phyloP scores from a whole-genome alignment of 1,139 yeast species.

The Yamadazyma triangularis region DNA sequence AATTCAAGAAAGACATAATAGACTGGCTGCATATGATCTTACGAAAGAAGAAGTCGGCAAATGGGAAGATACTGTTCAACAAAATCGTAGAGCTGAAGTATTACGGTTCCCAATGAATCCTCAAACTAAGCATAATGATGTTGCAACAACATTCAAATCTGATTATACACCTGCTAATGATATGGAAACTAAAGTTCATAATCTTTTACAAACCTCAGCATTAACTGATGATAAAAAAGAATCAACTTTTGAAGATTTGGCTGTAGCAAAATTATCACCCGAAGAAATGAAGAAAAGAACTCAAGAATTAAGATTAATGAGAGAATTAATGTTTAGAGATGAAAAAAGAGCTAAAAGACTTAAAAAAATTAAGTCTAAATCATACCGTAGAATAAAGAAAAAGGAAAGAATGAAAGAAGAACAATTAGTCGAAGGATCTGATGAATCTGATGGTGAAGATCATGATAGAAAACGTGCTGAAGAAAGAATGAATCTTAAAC shows the following conservation, averaged over 20 bases:
- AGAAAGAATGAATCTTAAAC: slow-evolving; percentile 89
- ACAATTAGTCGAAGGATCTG: slow-evolving; percentile 62
- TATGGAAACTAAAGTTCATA: slow-evolving; percentile 63
- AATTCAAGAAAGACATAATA: slow-evolving; percentile 79
- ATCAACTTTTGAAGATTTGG: slow-evolving; percentile 82
- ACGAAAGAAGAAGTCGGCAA: slow-evolving; percentile 81
- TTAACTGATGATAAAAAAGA: slow-evolving; percentile 70
- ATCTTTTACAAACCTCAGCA: slow-evolving; percentile 59
- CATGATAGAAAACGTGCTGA: slow-evolving; percentile 72
- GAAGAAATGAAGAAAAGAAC: slow-evolving; percentile 79
- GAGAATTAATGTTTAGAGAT: slow-evolving; percentile 94
- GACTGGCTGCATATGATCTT: slow-evolving; percentile 87
- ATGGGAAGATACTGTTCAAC: slow-evolving; percentile 82
- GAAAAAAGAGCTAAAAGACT: slow-evolving; percentile 86
- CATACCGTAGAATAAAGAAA: slow-evolving; percentile 81
- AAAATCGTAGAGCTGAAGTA: slow-evolving; percentile 81
- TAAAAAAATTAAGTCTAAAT: slow-evolving; percentile 90
- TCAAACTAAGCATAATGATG: slow-evolving; percentile 39
- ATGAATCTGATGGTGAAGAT: slow-evolving; percentile 53
- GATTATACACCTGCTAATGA: slow-evolving; percentile 50
- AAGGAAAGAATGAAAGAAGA: slow-evolving; percentile 73
- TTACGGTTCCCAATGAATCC: slow-evolving; percentile 69
- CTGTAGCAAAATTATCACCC: slow-evolving; percentile 73
- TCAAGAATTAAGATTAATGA: slow-evolving; percentile 80
- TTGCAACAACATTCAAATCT: slow-evolving; percentile 52